These are phyloP conservation scores for Kondoa malvinella DNA, from an alignment of 768 basidiomycete species.

Conservation along the genomic window DNA sequence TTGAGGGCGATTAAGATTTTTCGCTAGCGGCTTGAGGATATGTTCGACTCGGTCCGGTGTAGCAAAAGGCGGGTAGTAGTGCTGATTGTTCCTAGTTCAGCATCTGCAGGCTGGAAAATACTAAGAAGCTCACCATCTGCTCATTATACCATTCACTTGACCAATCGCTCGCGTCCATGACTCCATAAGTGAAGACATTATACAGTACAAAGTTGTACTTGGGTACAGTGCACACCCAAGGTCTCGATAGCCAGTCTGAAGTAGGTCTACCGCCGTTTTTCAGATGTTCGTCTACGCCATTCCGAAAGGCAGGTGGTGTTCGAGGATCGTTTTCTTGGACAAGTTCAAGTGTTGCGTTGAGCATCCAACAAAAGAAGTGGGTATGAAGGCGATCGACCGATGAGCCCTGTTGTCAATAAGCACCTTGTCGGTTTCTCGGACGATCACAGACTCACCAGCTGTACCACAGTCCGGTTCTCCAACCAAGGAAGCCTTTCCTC, in stretches of 20 bases:
- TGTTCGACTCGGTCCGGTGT: not conserved
- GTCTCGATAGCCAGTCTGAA: not conserved
- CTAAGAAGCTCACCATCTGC: too few species aligned
- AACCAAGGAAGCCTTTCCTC: not conserved
- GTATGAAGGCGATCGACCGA: not conserved
- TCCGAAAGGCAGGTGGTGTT: not conserved
- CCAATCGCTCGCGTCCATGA: not conserved
- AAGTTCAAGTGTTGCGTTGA: not conserved
- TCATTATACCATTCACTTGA: too few species aligned
- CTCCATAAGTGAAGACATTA: not conserved
- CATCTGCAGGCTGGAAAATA: too few species aligned
- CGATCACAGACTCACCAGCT: not conserved
- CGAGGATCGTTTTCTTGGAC: not conserved
- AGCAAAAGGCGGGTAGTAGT: not conserved
- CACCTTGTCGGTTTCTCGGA: not conserved
- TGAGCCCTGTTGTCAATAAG: not conserved
- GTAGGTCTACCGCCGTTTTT: not conserved
- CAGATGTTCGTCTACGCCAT: not conserved
- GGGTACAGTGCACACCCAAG: not conserved
- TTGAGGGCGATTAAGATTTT: not conserved
- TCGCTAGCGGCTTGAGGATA: constrained; percentile 3
- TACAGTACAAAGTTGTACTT: not conserved
- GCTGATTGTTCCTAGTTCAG: too few species aligned
- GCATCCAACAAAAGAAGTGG: not conserved
- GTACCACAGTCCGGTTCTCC: not conserved